Conservation (phyloP, 2,329 filamentous ascomycete species). For the Aspergillus candidus region DNA sequence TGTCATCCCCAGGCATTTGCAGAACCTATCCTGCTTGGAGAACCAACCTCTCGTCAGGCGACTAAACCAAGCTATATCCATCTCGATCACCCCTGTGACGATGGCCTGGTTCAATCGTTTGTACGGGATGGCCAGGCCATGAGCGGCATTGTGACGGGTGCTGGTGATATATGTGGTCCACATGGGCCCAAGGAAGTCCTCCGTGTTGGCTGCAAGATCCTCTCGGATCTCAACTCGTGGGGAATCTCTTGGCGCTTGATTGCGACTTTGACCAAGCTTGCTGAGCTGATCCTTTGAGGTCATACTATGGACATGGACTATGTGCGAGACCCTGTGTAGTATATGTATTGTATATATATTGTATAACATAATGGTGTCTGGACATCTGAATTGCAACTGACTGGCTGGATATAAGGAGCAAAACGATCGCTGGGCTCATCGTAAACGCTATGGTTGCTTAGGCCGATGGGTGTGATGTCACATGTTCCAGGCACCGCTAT, state of each 20-base stretch:
- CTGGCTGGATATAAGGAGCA: no score
- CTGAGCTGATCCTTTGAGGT: constrained; percentile 13
- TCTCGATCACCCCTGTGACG: constrained; percentile 52
- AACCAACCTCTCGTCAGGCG: constrained; percentile 9
- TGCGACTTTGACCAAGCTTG: constrained; percentile 28
- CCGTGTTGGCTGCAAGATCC: constrained; percentile 33
- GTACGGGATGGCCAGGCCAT: constrained; percentile 47
- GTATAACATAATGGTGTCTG: neutral
- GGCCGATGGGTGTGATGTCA: constrained; percentile 18
- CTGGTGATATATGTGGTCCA: constrained; percentile 45
- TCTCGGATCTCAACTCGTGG: constrained; percentile 32
- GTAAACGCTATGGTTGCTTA: neutral
- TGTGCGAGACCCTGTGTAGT: no score
- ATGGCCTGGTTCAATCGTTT: constrained; percentile 54
- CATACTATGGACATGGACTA: no score
- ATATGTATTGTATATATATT: neutral
- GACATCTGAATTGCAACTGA: no score
- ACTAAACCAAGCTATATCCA: constrained; percentile 43
- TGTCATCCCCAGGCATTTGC: constrained; percentile 23
- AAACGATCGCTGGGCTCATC: no score
- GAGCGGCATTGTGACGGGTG: constrained; percentile 47
- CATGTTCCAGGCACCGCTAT: constrained; percentile 14
- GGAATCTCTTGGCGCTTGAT: constrained; percentile 30
- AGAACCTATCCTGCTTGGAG: constrained; percentile 22
- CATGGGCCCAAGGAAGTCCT: constrained; percentile 36